These are phyloP conservation scores for Aleurites moluccanus DNA, from an alignment of 441 rosid species.

Conservation along the genomic window DNA sequence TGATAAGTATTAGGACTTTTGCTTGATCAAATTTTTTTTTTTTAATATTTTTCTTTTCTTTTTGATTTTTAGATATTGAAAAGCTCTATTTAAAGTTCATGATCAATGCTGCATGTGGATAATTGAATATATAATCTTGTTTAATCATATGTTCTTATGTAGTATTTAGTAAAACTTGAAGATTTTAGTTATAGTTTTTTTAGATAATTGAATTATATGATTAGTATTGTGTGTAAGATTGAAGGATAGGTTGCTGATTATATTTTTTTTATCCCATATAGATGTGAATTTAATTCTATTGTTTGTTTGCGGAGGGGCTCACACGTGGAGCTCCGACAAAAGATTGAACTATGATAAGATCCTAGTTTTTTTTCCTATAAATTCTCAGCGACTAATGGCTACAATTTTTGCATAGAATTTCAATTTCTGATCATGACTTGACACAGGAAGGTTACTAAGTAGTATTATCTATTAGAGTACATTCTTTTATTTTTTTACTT, in stretches of 20 bases:
- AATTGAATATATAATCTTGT: background rate
- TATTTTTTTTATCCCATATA: no score
- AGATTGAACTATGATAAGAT: background rate
- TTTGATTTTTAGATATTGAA: background rate
- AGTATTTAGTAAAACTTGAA: background rate
- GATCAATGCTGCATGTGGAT: background rate
- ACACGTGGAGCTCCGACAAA: constrained; percentile 7
- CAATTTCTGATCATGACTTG: background rate
- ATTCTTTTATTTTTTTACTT: background rate
- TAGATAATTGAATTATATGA: background rate
- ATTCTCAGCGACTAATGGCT: background rate
- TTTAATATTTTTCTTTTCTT: background rate
- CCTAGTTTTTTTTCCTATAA: background rate
- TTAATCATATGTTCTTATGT: background rate
- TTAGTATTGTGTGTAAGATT: background rate
- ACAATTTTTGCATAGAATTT: background rate
- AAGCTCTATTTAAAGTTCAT: background rate
- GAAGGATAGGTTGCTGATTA: no score
- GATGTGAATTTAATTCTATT: constrained; percentile 5
- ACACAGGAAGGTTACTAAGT: background rate
- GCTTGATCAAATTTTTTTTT: background rate
- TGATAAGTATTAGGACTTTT: background rate
- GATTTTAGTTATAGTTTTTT: background rate
- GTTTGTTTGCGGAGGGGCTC: constrained; percentile 5
- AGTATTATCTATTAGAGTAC: background rate